Percentiles rank a stretch among this genome's conserved stretches.
phyloP scores from a whole-genome alignment of 2,329 filamentous ascomycete species.

The Aspergillus sp. region DNA sequence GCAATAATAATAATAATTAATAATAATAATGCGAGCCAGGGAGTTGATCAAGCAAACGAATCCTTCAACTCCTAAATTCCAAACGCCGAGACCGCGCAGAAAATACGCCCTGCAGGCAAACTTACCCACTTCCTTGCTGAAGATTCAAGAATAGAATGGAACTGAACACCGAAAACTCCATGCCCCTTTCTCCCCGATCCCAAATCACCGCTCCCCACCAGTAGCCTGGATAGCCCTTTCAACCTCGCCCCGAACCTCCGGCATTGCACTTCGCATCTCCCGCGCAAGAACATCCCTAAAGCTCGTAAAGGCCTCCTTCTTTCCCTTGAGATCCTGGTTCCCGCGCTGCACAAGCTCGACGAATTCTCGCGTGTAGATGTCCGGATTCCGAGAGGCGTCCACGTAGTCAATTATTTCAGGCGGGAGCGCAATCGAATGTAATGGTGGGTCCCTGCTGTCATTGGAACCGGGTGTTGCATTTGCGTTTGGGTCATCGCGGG shows the following conservation, averaged over 20 bases:
- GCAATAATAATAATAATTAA: neutral
- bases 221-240: constrained; percentile 48
- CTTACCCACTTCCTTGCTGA: neutral
- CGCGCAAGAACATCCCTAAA: constrained; percentile 60
- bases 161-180: neutral
- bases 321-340: constrained; percentile 63
- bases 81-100: constrained; percentile 2
- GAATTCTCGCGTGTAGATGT: constrained; percentile 67
- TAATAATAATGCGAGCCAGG: neutral
- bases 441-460: constrained; percentile 37
- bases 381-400: constrained; percentile 62
- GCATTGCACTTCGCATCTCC: constrained; percentile 59
- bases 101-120: neutral
- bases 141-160: neutral
- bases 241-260: constrained; percentile 56
- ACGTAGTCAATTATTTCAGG: constrained; percentile 64
- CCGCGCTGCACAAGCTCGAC: constrained; percentile 63
- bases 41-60: neutral
- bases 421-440: constrained; percentile 55
- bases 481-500: constrained; percentile 34
- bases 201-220: constrained; percentile 15
- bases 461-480: constrained; percentile 21
- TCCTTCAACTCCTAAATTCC: neutral
- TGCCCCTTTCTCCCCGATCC: neutral
- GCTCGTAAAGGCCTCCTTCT: constrained; percentile 57